Evolutionary conservation across 2,329 filamentous ascomycete species (phyloP), one percentile per base, ranked within the genome.

Genomic region (Xylariaceae sp.): DNA sequence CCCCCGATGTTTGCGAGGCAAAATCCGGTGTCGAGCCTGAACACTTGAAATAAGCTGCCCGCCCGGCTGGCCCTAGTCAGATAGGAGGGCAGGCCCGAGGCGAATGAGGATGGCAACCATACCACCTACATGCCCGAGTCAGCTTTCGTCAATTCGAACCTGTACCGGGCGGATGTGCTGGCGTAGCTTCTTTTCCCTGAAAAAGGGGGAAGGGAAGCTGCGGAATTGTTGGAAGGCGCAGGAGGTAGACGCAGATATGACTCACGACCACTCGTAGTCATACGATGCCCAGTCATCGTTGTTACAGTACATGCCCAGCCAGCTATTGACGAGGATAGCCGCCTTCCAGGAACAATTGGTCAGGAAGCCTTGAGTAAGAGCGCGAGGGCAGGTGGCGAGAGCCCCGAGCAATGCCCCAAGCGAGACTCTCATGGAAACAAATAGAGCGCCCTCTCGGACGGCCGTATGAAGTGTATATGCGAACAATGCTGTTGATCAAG

Each of bases 301-400:
- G 49, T 68, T 66, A 62, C 71, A 73, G 55, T 70, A 72, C 56
- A 70, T 61, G 31, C 69, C 69, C 1, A 73, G 64, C 48, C 57
- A 66, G 49, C 56, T 60, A 35, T 60, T 62, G 7, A 59, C 57
- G 32, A 72, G 53, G 39, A 64, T 55, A 38, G 64, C 64, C 3
- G 65, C 68, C 44, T 65, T 59, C 58, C 66, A 67, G n/a, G 65
- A 68, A 53, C 71, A 73, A 47, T 64, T 66, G 30, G 48, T 47
- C 45, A 67, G 45, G 48, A 71, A 68, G 31, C 60, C 62, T 51
- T 66, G 65, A 11, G 62, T 55, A 19, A 47, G 46, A n/a, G 42
- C 58, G 11, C 42, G 27, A 7, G 51, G 69, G 5, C 70, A 65
- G 2, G 71, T 39, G 27, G 55, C 55, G n/a, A 58, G 39, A 30